Evolutionary conservation across 2,329 filamentous ascomycete species (phyloP), one percentile per base, ranked within the genome.

Genomic region (Microsporum audouinii): DNA sequence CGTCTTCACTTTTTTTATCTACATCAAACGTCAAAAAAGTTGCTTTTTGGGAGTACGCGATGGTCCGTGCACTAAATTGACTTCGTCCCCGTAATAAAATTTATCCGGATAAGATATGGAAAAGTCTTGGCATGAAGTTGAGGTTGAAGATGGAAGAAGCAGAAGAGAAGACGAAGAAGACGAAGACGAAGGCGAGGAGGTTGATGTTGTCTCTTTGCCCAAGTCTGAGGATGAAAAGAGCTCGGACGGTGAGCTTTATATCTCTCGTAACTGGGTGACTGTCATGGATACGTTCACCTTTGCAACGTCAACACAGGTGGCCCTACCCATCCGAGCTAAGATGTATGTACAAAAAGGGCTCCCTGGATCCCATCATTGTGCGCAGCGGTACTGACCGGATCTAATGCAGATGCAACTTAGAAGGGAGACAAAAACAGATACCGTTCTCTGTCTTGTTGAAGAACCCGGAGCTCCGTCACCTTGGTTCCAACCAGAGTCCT

Each of bases 271-370:
- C 39, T 62, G 62, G 60, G 60, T 61, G 41, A 57, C 60, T 6
- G 55, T 63, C 27, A 64, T 55, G 90, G 94, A 99, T 76, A 88
- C 91, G 59, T 96, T 96, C 76, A 95, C 91, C 34, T 97, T 97
- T 78, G 91, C 90, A 67, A 89, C 86, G 70, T 96, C 94, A 63
- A 88, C 90, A 66, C 85, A 89, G 73, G 81, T 97, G 68, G 82
- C 90, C 68, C 83, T 91, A 65, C 84, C 88, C 23, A 78, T 86
- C 60, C 78, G 80, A 68, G 76, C 86, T 64, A 84, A 82, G 74
- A 83, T 87, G 84, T 86, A 76, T 65, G 82, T 77, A 10, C 7
- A 39, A 39, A 51, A 12, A 14, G 23, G 14, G 27, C 5, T 10
- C 1, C 10, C 27, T 31, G 27, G 43, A 47, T 55, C 65, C 6